Conservation (phyloP, 371 early-diverging fungal species). For the Hamiltosporidium magnivora region DNA sequence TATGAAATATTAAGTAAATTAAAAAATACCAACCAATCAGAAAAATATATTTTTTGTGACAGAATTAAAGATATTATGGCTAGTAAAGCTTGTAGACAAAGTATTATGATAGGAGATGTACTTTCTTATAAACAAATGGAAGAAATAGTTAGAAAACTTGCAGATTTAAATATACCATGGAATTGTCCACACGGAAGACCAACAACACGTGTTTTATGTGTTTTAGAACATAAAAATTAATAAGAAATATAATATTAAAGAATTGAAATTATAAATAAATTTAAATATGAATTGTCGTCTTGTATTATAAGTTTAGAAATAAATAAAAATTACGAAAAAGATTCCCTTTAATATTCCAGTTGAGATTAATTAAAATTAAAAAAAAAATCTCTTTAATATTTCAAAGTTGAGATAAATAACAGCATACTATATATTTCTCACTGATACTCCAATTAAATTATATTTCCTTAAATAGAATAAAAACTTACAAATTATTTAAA, state of each 20-base stretch:
- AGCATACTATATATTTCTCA: too few relatives aligned
- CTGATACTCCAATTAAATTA: too few relatives aligned
- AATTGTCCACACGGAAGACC: constrained; percentile 58
- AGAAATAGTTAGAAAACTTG: constrained; percentile 37
- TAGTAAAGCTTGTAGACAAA: constrained; percentile 55
- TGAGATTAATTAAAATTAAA: too few relatives aligned
- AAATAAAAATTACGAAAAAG: too few relatives aligned
- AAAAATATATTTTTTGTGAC: constrained; percentile 4
- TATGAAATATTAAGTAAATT: constrained; percentile 35
- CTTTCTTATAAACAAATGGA: constrained; percentile 40
- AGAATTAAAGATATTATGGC: constrained; percentile 38
- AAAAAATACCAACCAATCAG: constrained; percentile 17
- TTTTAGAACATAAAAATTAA: neutral
- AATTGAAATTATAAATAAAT: too few relatives aligned
- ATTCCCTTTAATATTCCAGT: too few relatives aligned
- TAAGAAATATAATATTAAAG: neutral
- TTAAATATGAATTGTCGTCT: too few relatives aligned
- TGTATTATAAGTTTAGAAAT: too few relatives aligned
- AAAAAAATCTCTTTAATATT: too few relatives aligned
- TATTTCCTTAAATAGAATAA: too few relatives aligned
- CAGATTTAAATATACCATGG: constrained; percentile 50
- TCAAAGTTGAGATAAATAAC: too few relatives aligned
- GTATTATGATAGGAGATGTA: constrained; percentile 54
- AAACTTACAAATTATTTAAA: too few relatives aligned
- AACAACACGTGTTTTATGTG: constrained; percentile 13